Base-by-base conservation (phyloP, 306 rosid species). In the Prinsepia uniflora region DNA sequence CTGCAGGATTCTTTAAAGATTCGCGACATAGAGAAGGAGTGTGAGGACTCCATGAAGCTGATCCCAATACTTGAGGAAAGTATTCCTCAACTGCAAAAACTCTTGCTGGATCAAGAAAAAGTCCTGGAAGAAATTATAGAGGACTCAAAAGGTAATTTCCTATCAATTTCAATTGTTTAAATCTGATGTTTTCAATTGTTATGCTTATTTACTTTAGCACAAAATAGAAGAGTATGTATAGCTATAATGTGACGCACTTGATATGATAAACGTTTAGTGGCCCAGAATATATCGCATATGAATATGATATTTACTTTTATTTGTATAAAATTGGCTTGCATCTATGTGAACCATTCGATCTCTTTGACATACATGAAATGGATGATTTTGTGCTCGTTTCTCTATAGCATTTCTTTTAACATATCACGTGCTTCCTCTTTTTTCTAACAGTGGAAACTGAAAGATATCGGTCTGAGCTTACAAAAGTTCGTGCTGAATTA, bases 401-500 rank as follows among this genome's bases (percentile, higher is more conserved):
- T 30, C 36, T 30, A 30, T 30, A 30, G 36, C 36, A 30, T 5
- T 22, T 22, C 54, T 12, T 58, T 57, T 66, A 64, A 24, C 44
- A 13, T 5, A 24, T 39, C 50, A 36, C 60, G 4, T 78, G 60
- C 52, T 45, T 40, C 59, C 73, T 63, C 70, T 78, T 74, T 79
- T 79, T 66, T 53, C 72, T 61, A 74, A 72, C 92, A 94, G 99
- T 72, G 83, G 97, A 94, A 82, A 91, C 92, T 63, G 99, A 94
- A 82, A 84, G 68, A 47, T 77, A 82, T 57, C 91, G 96, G 61
- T 76, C 90, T 50, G 92, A 87, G 86, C 96, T 94, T 71, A 69
- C 89, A 55, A 83, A 84, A 76, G 92, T 89, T 81, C 97, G 99
- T 63, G 85, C 84, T 67, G 97, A 89, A 77, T 86, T 94, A 58